These are phyloP conservation scores for Ploettnerulaceae sp. DNA, from an alignment of 2,329 filamentous ascomycete genomes.

Conservation along the genomic window DNA sequence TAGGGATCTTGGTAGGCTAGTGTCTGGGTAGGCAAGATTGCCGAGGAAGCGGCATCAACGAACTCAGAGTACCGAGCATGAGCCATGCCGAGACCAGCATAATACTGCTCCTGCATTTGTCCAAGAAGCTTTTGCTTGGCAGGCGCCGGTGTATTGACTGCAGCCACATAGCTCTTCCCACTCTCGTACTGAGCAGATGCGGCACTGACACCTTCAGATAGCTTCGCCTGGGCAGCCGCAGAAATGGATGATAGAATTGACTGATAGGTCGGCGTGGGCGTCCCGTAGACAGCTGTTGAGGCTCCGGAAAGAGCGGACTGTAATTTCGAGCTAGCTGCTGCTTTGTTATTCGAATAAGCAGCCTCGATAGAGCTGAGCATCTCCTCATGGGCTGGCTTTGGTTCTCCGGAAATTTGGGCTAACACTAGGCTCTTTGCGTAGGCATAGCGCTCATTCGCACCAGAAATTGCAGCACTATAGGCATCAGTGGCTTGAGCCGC, in stretches of 20 bases:
- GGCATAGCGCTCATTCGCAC: slow-evolving; percentile 63
- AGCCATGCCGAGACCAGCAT: slow-evolving; percentile 61
- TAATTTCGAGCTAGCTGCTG: slow-evolving; percentile 55
- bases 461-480: slow-evolving; percentile 60
- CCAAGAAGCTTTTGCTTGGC: slow-evolving; percentile 50
- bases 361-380: slow-evolving; percentile 64
- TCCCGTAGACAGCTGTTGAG: slow-evolving; percentile 47
- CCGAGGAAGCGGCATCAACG: slow-evolving; percentile 64
- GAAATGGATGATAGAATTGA: slow-evolving; percentile 52
- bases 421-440: slow-evolving; percentile 65
- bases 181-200: slow-evolving; percentile 68
- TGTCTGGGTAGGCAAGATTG: slow-evolving; percentile 58
- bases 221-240: slow-evolving; percentile 63
- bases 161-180: slow-evolving; percentile 61
- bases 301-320: slow-evolving; percentile 51
- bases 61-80: slow-evolving; percentile 77
- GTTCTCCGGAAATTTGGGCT: slow-evolving; percentile 61
- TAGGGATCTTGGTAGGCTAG: slow-evolving; percentile 38
- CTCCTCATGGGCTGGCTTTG: slow-evolving; percentile 64
- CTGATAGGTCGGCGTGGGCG: slow-evolving; percentile 44
- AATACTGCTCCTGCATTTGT: slow-evolving; percentile 60
- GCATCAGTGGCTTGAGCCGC: slow-evolving; percentile 44
- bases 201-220: slow-evolving; percentile 64
- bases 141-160: slow-evolving; percentile 47
- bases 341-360: slow-evolving; percentile 62